Evolutionary conservation across 495 filamentous ascomycete species (phyloP).

Genomic region (Venustampulla echinocandica): DNA sequence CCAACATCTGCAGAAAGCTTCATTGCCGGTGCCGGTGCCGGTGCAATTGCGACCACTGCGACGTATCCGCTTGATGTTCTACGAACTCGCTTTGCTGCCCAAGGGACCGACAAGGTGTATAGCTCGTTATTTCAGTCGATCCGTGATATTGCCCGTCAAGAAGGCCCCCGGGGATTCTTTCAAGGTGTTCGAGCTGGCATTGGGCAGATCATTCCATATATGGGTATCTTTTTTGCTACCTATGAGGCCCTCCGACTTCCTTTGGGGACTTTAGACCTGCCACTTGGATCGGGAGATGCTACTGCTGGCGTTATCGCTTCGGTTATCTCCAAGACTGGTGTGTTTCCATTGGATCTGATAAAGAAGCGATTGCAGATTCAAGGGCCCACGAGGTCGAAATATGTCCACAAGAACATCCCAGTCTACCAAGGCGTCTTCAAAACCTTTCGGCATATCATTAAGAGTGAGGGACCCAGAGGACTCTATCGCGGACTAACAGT

Average conservation of each 20-base stretch:
- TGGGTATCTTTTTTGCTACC: conserved; percentile 88
- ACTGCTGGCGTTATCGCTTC: conserved; percentile 70
- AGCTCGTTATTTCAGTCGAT: conserved; percentile 56
- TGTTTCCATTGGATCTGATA: conserved; percentile 91
- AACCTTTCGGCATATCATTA: conserved; percentile 58
- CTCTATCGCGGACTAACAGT: conserved; percentile 85
- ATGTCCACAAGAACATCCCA: conserved; percentile 83
- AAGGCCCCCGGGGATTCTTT: conserved; percentile 76
- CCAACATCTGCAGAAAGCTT: conserved; percentile 56
- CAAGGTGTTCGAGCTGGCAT: conserved; percentile 73
- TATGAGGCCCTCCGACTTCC: conserved; percentile 65
- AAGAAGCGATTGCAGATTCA: conserved; percentile 92
- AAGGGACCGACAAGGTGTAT: conserved; percentile 80
- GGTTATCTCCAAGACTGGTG: conserved; percentile 73
- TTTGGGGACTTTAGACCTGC: conserved; percentile 45
- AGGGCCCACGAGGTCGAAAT: conserved; percentile 68
- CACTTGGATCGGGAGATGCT: conserved; percentile 72
- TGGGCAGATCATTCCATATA: conserved; percentile 84
- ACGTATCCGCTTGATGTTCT: conserved; percentile 95
- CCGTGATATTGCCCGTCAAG: conserved; percentile 59
- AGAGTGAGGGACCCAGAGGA: conserved; percentile 65
- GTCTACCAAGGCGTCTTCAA: conserved; percentile 60
- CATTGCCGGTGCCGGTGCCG: conserved; percentile 70
- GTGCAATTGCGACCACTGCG: conserved; percentile 66
- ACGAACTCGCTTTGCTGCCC: conserved; percentile 89